These are phyloP conservation scores for Craterostigma plantagineum DNA, from an alignment of 257 asterid genomes.

Conservation along the genomic window DNA sequence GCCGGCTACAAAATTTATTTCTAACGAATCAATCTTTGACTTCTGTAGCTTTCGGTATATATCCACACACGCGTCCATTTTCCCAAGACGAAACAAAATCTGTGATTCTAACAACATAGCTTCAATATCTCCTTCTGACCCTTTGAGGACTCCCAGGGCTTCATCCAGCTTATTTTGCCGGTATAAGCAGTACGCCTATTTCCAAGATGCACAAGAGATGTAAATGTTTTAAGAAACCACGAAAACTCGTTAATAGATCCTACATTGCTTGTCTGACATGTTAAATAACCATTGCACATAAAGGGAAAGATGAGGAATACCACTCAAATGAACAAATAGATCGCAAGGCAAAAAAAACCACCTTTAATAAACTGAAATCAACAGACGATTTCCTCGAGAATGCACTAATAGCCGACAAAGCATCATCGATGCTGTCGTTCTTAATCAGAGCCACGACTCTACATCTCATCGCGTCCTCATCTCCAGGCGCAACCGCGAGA, in stretches of 20 bases:
- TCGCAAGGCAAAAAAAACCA: background rate
- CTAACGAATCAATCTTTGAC: slow-evolving; percentile 52
- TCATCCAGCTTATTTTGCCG: slow-evolving; percentile 69
- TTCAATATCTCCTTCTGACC: slow-evolving; percentile 33
- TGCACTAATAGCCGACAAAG: slow-evolving; percentile 37
- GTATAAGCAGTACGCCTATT: slow-evolving; percentile 83
- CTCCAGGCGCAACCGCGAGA: slow-evolving; percentile 53
- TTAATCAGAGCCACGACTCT: slow-evolving; percentile 70
- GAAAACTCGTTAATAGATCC: no score
- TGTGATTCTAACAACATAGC: slow-evolving; percentile 62
- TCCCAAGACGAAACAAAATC: slow-evolving; percentile 64
- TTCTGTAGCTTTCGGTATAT: slow-evolving; percentile 58
- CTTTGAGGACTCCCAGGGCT: slow-evolving; percentile 57
- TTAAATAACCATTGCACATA: background rate
- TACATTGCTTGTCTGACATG: no score
- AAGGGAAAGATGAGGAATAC: background rate
- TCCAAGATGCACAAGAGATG: slow-evolving; percentile 7
- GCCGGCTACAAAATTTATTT: slow-evolving; percentile 60
- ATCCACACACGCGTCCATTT: slow-evolving; percentile 55
- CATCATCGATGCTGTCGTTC: slow-evolving; percentile 39
- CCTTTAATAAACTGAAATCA: slow-evolving; percentile 24
- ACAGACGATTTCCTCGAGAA: slow-evolving; percentile 26
- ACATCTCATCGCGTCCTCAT: slow-evolving; percentile 75
- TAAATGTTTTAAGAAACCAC: no score
- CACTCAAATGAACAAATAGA: background rate